Percentiles rank a stretch among this genome's conserved stretches.
Conservation (phyloP, 2,329 filamentous ascomycete species). For the Penicillium sclerotiorum region DNA sequence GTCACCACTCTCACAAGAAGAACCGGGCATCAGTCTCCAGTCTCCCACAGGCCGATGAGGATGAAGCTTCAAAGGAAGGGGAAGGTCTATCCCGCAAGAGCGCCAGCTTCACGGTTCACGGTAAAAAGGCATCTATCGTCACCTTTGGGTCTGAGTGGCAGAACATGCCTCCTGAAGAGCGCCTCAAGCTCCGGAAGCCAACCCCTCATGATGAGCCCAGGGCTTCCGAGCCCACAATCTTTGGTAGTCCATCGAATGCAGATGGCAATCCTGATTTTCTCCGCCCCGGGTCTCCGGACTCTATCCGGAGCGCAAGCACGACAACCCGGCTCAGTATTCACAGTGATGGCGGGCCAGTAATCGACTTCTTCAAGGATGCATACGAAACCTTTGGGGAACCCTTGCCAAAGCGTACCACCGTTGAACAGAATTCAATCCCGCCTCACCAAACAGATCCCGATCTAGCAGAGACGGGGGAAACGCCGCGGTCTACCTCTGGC, state of each 20-base stretch:
- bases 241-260: constrained; percentile 33
- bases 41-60: constrained; percentile 56
- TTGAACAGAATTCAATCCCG: neutral
- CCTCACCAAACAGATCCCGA: constrained; percentile 1
- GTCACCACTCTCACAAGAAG: constrained; percentile 70
- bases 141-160: constrained; percentile 95
- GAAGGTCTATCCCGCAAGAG: constrained; percentile 76
- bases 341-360: constrained; percentile 24
- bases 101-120: constrained; percentile 92
- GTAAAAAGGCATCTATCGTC: constrained; percentile 96
- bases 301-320: constrained; percentile 66
- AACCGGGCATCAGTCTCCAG: constrained; percentile 72
- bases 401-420: neutral
- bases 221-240: constrained; percentile 34
- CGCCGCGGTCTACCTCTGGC: constrained; percentile 2
- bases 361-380: constrained; percentile 27
- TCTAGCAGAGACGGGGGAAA: neutral
- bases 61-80: constrained; percentile 49
- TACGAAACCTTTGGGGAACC: constrained; percentile 14
- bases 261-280: constrained; percentile 38
- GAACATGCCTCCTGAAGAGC: constrained; percentile 72
- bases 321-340: constrained; percentile 62
- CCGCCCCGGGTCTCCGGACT: constrained; percentile 64
- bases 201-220: constrained; percentile 42
- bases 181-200: constrained; percentile 64